Evolutionary conservation across 192 early-diverging fungal species (phyloP).

Genomic region (Entomortierella parvispora): DNA sequence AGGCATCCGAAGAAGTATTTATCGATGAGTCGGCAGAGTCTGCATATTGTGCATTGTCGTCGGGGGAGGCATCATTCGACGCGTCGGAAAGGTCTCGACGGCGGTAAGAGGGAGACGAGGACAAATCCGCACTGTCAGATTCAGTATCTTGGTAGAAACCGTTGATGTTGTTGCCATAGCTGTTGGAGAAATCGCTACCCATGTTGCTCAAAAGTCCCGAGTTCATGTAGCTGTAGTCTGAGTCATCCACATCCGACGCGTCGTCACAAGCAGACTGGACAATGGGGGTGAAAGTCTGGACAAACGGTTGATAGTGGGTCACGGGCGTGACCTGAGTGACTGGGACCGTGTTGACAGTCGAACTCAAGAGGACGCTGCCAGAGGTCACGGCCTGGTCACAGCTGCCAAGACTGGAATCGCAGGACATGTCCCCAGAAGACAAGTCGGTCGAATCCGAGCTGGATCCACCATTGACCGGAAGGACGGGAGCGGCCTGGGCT

Average conservation of each 20-base stretch:
- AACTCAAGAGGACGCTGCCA: slow-evolving; percentile 14
- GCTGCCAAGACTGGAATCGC: background rate
- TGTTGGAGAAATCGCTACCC: background rate
- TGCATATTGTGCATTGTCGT: too few species aligned
- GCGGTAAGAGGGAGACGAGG: too few species aligned
- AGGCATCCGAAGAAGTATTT: too few species aligned
- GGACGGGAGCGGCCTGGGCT: slow-evolving; percentile 15
- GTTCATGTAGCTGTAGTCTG: background rate
- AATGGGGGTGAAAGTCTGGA: slow-evolving; percentile 35
- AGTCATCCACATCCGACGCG: background rate
- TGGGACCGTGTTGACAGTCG: slow-evolving; percentile 16
- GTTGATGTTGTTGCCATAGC: background rate
- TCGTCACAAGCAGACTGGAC: slow-evolving; percentile 19
- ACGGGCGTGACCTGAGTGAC: slow-evolving; percentile 37
- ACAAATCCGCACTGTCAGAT: background rate
- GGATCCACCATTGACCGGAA: background rate
- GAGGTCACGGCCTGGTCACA: slow-evolving; percentile 24
- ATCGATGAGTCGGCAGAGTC: too few species aligned
- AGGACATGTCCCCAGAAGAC: background rate
- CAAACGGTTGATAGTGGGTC: slow-evolving; percentile 40
- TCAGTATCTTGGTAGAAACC: background rate
- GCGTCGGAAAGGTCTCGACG: too few species aligned
- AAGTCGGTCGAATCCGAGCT: background rate
- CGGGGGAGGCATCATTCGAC: too few species aligned
- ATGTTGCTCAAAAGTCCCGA: background rate